A percentile compares a stretch with the other conserved stretches of the same genome.
phyloP scores from a whole-genome alignment of 768 basidiomycete genomes.

The Pleurotus platypus region DNA sequence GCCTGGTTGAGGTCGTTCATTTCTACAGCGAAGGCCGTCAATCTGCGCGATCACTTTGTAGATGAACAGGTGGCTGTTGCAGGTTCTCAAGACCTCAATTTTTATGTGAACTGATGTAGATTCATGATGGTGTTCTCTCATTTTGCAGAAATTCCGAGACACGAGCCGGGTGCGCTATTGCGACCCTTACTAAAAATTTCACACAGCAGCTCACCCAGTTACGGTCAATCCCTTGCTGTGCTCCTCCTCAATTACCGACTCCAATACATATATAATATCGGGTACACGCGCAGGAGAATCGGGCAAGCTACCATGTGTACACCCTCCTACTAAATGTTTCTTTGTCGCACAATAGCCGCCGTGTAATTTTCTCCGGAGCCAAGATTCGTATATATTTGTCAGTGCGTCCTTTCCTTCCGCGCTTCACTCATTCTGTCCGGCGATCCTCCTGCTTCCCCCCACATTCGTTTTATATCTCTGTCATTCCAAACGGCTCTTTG shows the following conservation, averaged over 20 bases:
- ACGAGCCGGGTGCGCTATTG: no score
- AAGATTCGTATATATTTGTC: conserved; percentile 14
- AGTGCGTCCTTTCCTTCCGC: conserved; percentile 12
- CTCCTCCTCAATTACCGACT: conserved; percentile 6
- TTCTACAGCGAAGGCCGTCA: conserved; percentile 1
- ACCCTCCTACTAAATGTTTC: conserved; percentile 4
- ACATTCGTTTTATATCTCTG: background rate
- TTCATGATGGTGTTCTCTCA: no score
- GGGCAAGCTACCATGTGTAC: conserved; percentile 8
- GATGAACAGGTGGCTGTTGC: background rate
- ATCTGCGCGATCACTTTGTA: background rate
- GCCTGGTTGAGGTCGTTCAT: background rate
- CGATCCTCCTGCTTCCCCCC: conserved; percentile 12
- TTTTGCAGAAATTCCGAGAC: no score
- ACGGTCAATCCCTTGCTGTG: conserved; percentile 1
- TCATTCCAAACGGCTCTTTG: no score
- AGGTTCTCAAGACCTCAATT: background rate
- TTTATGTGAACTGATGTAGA: no score
- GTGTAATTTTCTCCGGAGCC: conserved; percentile 13
- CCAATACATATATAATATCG: background rate
- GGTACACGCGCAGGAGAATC: background rate
- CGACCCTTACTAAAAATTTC: background rate
- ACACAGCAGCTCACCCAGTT: conserved; percentile 1
- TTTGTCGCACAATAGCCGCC: conserved; percentile 3
- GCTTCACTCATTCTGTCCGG: conserved; percentile 10